phyloP scores from a whole-genome alignment of 352 stramenopile genomes.

The Pythium pyrilobum region DNA sequence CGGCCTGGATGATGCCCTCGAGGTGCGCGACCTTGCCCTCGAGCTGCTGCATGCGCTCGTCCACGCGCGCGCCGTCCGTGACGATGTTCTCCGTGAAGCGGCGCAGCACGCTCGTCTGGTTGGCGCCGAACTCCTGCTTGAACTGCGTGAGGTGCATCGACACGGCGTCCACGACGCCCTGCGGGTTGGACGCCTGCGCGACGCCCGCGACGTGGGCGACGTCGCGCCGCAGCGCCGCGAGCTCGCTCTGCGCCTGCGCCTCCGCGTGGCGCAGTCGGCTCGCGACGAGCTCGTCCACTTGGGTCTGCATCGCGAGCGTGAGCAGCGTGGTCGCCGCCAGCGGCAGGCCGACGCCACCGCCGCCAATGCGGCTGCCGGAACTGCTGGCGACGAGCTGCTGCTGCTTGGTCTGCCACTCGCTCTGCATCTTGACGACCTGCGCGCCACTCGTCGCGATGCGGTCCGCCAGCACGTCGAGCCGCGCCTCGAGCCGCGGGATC shows the following conservation, averaged over 20 bases:
- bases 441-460: slow-evolving; percentile 36
- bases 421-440: slow-evolving; percentile 40
- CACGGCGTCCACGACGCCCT: slow-evolving; percentile 50
- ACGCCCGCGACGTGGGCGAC: not conserved
- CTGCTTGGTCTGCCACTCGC: slow-evolving; percentile 11
- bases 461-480: slow-evolving; percentile 55
- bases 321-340: slow-evolving; percentile 23
- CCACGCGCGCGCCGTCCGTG: slow-evolving; percentile 38
- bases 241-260: slow-evolving; percentile 23
- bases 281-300: slow-evolving; percentile 44
- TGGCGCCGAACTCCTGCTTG: slow-evolving; percentile 52
- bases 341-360: not conserved
- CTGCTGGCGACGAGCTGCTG: not conserved
- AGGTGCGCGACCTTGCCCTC: slow-evolving; percentile 47
- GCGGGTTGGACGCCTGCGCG: slow-evolving; percentile 17
- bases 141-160: slow-evolving; percentile 54
- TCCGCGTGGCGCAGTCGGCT: slow-evolving; percentile 30
- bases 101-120: slow-evolving; percentile 37
- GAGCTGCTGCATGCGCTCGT: slow-evolving; percentile 45
- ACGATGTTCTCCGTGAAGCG: slow-evolving; percentile 53
- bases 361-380: slow-evolving; percentile 1
- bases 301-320: slow-evolving; percentile 37
- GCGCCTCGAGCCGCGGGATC: slow-evolving; percentile 50
- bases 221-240: slow-evolving; percentile 27
- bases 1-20: slow-evolving; percentile 53